Base-by-base conservation (phyloP, 345 rosid species). In the Excoecaria cochinchinensis region DNA sequence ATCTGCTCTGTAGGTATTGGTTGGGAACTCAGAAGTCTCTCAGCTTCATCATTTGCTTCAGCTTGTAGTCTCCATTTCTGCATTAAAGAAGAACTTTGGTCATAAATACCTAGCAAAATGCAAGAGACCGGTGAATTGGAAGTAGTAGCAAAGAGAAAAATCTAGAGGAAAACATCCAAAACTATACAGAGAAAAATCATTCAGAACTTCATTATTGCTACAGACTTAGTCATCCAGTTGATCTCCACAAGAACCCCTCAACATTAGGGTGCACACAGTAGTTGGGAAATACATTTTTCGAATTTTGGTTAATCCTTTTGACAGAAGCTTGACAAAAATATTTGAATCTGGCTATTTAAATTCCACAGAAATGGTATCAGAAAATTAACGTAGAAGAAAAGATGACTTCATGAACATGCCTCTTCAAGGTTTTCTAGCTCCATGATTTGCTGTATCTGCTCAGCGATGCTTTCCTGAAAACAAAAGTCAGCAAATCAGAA, bases 361-460 rank as follows among this genome's bases (percentile, higher is more conserved):
- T 9, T 62, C 39, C 46, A 63, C 14, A 53, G 48, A 31, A 16
- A 36, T 17, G 25, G 38, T 52, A 19, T 69, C 19, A 22, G 19
- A 25, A 50, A 36, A 22, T 12, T 39, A 21, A 59, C 4, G 40
- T 16, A 24, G 3, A n/a, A 53, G 51, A 31, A 7, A 51, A 68
- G 60, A 24, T 8, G 24, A 48, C 31, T 16, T n/a, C 38, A 66
- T 14, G 53, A 60, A 69, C 78, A 55, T 84, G 82, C 99, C 97
- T 91, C 99, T 86, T 95, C 97, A 80, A 95, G 95, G 79, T 92
- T 91, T 81, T 95, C 97, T 10, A 95, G 90, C 84, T 95, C 99
- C 97, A 92, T 91, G 73, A 92, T 87, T 73, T 92, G 94, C 70
- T 87, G 87, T 84, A 95, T 91, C 82, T 91, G 97, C 74, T 91